Percentiles rank a stretch among this genome's conserved stretches.
Evolutionary conservation across 2,329 filamentous ascomycete genomes (phyloP).

Genomic region (Colletotrichum sidae): DNA sequence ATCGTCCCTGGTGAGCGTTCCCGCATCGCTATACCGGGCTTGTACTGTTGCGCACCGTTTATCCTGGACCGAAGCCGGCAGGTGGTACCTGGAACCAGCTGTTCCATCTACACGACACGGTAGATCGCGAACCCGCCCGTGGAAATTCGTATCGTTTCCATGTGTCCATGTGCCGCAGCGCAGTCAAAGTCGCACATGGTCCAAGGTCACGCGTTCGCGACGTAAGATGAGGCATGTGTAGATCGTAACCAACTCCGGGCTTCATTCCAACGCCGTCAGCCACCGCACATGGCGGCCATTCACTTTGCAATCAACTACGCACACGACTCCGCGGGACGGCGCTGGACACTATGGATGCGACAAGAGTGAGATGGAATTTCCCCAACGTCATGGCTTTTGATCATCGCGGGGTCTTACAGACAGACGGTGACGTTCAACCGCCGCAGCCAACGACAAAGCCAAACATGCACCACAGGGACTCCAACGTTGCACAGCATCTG

Average conservation of each 20-base stretch:
- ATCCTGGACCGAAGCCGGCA: conserved; percentile 8
- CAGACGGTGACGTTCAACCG: too few species aligned
- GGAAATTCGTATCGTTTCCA: not conserved
- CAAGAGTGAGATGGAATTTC: too few species aligned
- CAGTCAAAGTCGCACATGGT: not conserved
- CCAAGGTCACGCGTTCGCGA: too few species aligned
- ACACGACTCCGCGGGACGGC: too few species aligned
- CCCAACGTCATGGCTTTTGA: too few species aligned
- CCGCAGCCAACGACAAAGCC: not conserved
- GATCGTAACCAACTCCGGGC: conserved; percentile 22
- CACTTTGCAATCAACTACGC: too few species aligned
- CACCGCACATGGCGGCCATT: conserved; percentile 15
- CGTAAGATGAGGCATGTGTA: not conserved
- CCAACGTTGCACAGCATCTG: not conserved
- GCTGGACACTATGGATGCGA: too few species aligned
- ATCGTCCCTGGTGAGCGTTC: conserved; percentile 5
- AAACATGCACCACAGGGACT: not conserved
- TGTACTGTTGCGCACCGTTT: too few species aligned
- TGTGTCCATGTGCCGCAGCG: not conserved
- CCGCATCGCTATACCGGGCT: too few species aligned
- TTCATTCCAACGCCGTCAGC: not conserved
- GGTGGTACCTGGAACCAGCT: not conserved
- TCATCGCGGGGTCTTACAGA: too few species aligned
- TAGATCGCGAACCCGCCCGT: not conserved
- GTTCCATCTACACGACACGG: not conserved